Evolutionary conservation across 768 basidiomycete species (phyloP), one percentile per base, ranked within the genome.

Genomic region (Rhizopogon rudus): DNA sequence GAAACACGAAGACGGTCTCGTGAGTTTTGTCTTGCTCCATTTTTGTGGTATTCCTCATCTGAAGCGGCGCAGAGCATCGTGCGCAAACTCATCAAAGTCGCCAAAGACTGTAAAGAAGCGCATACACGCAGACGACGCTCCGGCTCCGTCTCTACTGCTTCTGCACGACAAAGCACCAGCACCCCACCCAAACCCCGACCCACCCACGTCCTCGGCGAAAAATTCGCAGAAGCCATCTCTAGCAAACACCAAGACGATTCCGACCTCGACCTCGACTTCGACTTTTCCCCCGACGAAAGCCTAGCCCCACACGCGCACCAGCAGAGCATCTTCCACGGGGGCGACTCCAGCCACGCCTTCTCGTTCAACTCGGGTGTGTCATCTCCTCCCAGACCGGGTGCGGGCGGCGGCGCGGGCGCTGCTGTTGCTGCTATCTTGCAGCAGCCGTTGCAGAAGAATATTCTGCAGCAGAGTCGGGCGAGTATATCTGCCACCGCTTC

Each of bases 261-360:
- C 0, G 88, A 90, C 53, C 77, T 92, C 39, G 90, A 92, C 67
- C 77, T 92, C 29, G 90, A 91, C 65, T 91, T 92, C 60, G 73
- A 35, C 12, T 35, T 35, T 13, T 10, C 80, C 6, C 77, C 77
- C 1, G 84, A 81, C 6, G 80, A 81, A 53, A 71, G 72, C 6
- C 66, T 65, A 31, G 8, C 31, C 31, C 17, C 20, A 14, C 33
- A 68, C 9, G 20, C 62, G 9, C 64, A 72, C 31, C 51, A 67
- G 7, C 52, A 62, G 10, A 63, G 71, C 5, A 73, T 70, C 3
- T 77, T 76, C 56, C 67, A 70, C 6, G 73, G 65, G 16, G 54
- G 66, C 25, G 77, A 81, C 54, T 71, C 75, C 3, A 78, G 74
- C 17, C 82, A 77, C 59, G 75, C 81, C 2, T 81, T 69, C 22